A percentile compares a stretch with the other conserved stretches of the same genome.
phyloP scores from a whole-genome alignment of 306 rosid genomes.

The Amphicarpaea edgeworthii region DNA sequence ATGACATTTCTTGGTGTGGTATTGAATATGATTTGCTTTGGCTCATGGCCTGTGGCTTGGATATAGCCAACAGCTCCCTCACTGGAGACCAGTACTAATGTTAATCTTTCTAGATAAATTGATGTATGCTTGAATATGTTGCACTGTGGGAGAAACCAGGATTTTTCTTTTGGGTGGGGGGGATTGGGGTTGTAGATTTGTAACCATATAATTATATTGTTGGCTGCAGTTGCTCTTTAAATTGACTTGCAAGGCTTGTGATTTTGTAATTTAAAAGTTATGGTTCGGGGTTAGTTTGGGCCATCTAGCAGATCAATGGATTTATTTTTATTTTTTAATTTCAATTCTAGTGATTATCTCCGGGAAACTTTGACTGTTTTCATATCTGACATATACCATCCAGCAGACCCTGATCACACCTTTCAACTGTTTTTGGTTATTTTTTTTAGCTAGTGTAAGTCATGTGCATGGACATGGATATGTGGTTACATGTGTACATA shows the following conservation, averaged over 20 bases:
- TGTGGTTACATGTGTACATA: background rate
- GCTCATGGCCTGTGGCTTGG: slow-evolving; percentile 12
- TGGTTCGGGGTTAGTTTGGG: slow-evolving; percentile 9
- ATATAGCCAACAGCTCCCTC: slow-evolving; percentile 10
- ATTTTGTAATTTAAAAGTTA: background rate
- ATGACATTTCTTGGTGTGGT: slow-evolving; percentile 31
- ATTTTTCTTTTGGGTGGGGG: slow-evolving; percentile 2
- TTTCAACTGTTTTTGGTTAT: slow-evolving; percentile 6
- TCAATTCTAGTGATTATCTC: slow-evolving; percentile 2
- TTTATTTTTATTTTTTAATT: background rate
- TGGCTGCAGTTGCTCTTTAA: slow-evolving; percentile 28
- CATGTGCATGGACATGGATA: background rate
- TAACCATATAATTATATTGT: slow-evolving; percentile 17
- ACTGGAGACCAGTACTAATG: slow-evolving; percentile 25
- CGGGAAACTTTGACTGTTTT: slow-evolving; percentile 13
- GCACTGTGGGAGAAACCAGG: slow-evolving; percentile 28
- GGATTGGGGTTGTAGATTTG: slow-evolving; percentile 15
- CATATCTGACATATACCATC: slow-evolving; percentile 28
- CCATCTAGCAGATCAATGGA: slow-evolving; percentile 5
- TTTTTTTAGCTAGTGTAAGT: slow-evolving; percentile 13
- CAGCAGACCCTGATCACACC: background rate
- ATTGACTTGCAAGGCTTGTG: slow-evolving; percentile 22
- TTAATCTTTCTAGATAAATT: slow-evolving; percentile 13
- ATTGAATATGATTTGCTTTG: slow-evolving; percentile 31
- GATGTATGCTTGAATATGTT: slow-evolving; percentile 20